Evolutionary conservation across 148 eudicot genomes (phyloP), one percentile per base, ranked within the genome.

Genomic region (Amaranthus cruentus): DNA sequence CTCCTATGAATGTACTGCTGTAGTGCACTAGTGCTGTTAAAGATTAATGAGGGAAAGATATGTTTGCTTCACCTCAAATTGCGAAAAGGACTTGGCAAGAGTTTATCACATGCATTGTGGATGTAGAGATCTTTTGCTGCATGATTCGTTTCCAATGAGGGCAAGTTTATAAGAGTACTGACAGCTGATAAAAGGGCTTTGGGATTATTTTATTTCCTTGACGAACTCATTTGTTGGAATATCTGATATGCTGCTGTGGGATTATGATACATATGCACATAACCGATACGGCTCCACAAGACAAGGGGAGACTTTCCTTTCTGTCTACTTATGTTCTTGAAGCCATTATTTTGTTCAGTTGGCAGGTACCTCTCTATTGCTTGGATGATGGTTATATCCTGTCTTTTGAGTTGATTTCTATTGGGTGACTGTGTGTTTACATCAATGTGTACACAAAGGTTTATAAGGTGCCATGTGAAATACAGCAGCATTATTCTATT

Each of bases 281-380:
- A 60, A 60, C 44, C 48, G 66, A n/a, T 43, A 9, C 46, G n/a
- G 42, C 7, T 49, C 28, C 28, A 58, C 8, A 3, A 6, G 6
- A 8, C 21, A 60, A 9, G 21, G 21, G 54, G 69, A 6, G 47
- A 15, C 42, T 21, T 58, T 47, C 9, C 28, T 55, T 10, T 44
- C 15, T 66, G 44, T 42, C 70, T 55, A 63, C 63, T 55, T 44
- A 55, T 55, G 55, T 74, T 7, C 49, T 7, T 55, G 64, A 47
- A 15, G 71, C 69, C 48, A 21, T 64, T 11, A 46, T 15, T 10
- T 21, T 13, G 9, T n/a, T 48, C 14, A 7, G 47, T 10, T 11
- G 52, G 52, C 14, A 65, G 52, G 8, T 65, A n/a, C 7, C 6
- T 10, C 67, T 47, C n/a, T 47, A 9, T 47, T 63, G 50, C 21